Base-by-base conservation (phyloP, 768 basidiomycete genomes). In the Wakefieldia striispora region DNA sequence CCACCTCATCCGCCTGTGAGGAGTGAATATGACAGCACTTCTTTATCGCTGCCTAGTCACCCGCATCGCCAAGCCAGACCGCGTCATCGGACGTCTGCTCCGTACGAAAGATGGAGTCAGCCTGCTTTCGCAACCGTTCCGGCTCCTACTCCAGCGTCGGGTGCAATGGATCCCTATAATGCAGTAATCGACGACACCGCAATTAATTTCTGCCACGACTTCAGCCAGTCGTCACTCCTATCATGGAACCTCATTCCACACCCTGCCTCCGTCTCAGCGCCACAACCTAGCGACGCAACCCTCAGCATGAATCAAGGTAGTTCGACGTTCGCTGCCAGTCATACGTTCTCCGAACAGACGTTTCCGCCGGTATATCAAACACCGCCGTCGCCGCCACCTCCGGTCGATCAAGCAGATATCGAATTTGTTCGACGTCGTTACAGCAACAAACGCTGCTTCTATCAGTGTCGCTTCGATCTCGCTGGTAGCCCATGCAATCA, bases 401-500 rank as follows among this genome's bases (percentile, higher is more conserved):
- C 21, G 21, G 47, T 39, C 10, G 63, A 63, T 23, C 49, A 52
- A 44, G 47, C 47, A 20, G 62, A 65, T 26, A 38, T 65, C n/a
- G 61, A 65, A 40, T 61, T 43, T 20, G 61, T 58, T 12, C 51
- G 49, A 24, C 37, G 37, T 29, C 61, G 50, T 23, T 65, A 66
- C 33, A 51, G 51, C 20, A 33, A 41, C 3, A 57, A 54, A 40
- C 47, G 53, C 1, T 54, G 55, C 34, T 53, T 57, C 39, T 66
- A 66, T 43, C 56, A 39, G 10, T 66, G 65, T 20, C 65, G 53
- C 23, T 68, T 66, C 36, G 61, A 56, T 35, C 42, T 61, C 23
- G 34, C 43, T 3, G 65, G 57, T 2, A 57, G 50, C 37, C 61
- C 62, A 6, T 67, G 65, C 43, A 60, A 58, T 33, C 50, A 50